These are phyloP conservation scores for Multifurca ochricompacta DNA, from an alignment of 768 basidiomycete species.

Conservation along the genomic window DNA sequence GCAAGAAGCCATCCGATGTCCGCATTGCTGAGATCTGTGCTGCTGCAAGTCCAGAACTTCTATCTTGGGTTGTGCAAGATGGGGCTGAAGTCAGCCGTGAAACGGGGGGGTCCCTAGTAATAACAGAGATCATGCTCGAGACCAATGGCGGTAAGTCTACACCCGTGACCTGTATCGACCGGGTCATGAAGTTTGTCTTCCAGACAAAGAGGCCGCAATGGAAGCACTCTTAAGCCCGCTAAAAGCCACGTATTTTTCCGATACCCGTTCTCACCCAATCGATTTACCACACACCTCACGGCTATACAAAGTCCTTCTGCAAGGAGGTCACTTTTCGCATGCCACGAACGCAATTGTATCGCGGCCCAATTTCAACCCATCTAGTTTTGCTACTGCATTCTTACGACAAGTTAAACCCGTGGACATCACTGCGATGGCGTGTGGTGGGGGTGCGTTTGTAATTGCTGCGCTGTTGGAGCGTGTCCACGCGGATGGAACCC, in stretches of 20 bases:
- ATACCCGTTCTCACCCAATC: constrained; percentile 57
- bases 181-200: neutral
- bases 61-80: constrained; percentile 60
- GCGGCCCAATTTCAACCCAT: constrained; percentile 47
- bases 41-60: constrained; percentile 64
- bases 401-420: constrained; percentile 47
- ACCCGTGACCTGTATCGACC: neutral
- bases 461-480: constrained; percentile 66
- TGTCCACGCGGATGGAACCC: constrained; percentile 24
- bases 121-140: constrained; percentile 76
- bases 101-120: constrained; percentile 70
- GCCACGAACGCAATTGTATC: constrained; percentile 46
- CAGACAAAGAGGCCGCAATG: constrained; percentile 66
- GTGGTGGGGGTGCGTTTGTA: constrained; percentile 62
- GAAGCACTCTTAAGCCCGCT: constrained; percentile 54
- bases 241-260: constrained; percentile 46
- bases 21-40: constrained; percentile 64
- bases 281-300: constrained; percentile 78
- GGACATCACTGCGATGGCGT: constrained; percentile 46
- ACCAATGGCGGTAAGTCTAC: constrained; percentile 67
- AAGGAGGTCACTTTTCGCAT: constrained; percentile 84
- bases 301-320: constrained; percentile 81
- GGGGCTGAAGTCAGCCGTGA: constrained; percentile 61
- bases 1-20: constrained; percentile 66
- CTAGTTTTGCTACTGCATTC: constrained; percentile 52